A percentile compares a stretch with the other conserved stretches of the same genome.
Conservation (phyloP, 139 green algal species). For the Chlorella ohadii region DNA sequence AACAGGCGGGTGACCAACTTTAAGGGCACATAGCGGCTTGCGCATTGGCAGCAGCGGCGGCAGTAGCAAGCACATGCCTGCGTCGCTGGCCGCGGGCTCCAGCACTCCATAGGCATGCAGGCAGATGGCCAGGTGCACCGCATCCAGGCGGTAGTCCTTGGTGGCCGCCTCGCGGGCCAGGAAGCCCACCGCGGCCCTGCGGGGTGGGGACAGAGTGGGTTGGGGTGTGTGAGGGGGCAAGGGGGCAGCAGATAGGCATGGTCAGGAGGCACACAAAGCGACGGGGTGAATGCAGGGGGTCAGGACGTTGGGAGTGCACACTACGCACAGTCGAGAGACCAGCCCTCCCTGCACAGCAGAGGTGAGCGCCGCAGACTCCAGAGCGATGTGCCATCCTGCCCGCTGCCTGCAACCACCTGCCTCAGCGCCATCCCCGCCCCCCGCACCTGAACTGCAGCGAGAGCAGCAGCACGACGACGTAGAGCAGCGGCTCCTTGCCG, state of each 20-base stretch:
- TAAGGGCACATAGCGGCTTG: no score
- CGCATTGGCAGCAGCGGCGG: no score
- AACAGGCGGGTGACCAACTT: no score
- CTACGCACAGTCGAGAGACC: no score
- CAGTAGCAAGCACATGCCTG: not conserved
- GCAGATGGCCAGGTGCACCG: conserved; percentile 77
- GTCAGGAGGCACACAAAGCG: not conserved
- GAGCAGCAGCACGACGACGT: conserved; percentile 86
- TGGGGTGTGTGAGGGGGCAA: no score
- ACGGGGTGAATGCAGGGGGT: no score
- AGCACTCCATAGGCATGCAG: conserved; percentile 61
- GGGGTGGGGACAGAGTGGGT: not conserved
- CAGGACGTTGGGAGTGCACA: no score
- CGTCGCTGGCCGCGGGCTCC: conserved; percentile 22
- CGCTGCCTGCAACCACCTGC: no score
- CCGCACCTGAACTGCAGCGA: conserved; percentile 74
- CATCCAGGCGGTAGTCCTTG: conserved; percentile 69
- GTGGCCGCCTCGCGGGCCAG: conserved; percentile 61
- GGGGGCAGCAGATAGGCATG: not conserved
- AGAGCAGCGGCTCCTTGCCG: conserved; percentile 83
- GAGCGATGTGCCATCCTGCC: no score
- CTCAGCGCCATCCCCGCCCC: not conserved
- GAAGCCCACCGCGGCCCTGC: conserved; percentile 48
- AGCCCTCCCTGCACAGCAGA: no score
- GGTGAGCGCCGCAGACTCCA: no score